Evolutionary conservation across 768 basidiomycete species (phyloP).

Genomic region (Russula sp.): DNA sequence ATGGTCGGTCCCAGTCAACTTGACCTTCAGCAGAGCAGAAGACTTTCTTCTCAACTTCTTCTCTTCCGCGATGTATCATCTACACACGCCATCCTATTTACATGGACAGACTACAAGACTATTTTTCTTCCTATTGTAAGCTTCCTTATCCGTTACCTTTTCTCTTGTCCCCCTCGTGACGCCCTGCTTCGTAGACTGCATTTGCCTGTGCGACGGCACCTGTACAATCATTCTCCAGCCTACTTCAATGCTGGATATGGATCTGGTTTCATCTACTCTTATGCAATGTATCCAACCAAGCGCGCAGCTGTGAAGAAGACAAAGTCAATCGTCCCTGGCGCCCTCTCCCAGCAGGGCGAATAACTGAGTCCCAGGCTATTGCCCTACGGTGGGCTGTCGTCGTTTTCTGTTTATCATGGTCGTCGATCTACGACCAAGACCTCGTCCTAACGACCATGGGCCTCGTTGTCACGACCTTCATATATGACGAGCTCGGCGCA

Average conservation of each 20-base stretch:
- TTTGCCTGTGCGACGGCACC: slow-evolving; percentile 31
- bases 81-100: slow-evolving; percentile 35
- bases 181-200: slow-evolving; percentile 19
- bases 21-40: slow-evolving; percentile 21
- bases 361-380: slow-evolving; percentile 28
- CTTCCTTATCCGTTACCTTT: background rate
- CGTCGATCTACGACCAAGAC: slow-evolving; percentile 22
- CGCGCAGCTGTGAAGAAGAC: slow-evolving; percentile 32
- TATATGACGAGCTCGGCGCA: slow-evolving; percentile 27
- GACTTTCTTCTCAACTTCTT: slow-evolving; percentile 10
- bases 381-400: slow-evolving; percentile 31
- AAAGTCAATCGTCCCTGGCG: slow-evolving; percentile 34
- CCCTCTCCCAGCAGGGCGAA: slow-evolving; percentile 34
- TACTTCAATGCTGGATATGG: slow-evolving; percentile 31
- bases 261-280: slow-evolving; percentile 34
- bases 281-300: slow-evolving; percentile 34
- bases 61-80: slow-evolving; percentile 24
- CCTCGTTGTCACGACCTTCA: slow-evolving; percentile 31
- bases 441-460: slow-evolving; percentile 27
- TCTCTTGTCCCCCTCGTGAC: background rate
- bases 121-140: slow-evolving; percentile 35
- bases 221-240: slow-evolving; percentile 20
- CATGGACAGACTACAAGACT: slow-evolving; percentile 36
- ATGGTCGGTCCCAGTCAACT: slow-evolving; percentile 25
- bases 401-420: slow-evolving; percentile 28